phyloP scores from a whole-genome alignment of 2,329 filamentous ascomycete genomes.

The Botryotinia narcissicola region DNA sequence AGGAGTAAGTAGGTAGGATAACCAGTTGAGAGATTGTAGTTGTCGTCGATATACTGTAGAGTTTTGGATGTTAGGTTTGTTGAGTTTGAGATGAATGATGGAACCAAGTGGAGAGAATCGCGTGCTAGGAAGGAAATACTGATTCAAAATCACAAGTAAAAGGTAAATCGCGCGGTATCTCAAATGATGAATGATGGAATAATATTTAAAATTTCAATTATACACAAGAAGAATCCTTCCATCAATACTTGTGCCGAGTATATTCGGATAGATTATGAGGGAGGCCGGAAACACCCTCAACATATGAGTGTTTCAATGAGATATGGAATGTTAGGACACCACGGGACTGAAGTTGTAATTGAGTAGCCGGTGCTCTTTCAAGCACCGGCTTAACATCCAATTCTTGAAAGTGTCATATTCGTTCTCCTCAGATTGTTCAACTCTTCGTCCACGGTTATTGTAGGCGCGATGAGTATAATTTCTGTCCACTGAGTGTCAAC shows the following conservation, averaged over 20 bases:
- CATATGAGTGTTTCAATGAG: constrained; percentile 17
- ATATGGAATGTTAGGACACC: constrained; percentile 35
- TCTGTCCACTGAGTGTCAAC: constrained; percentile 50
- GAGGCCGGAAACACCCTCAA: constrained; percentile 27
- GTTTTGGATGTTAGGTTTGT: background rate
- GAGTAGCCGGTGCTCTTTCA: constrained; percentile 29
- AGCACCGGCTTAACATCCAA: constrained; percentile 37
- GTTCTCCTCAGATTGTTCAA: constrained; percentile 54
- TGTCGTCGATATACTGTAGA: background rate
- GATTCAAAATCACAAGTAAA: constrained; percentile 8
- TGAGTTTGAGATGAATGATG: background rate
- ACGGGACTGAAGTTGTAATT: constrained; percentile 37
- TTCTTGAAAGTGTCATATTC: constrained; percentile 41
- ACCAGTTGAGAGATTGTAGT: background rate
- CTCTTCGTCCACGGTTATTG: constrained; percentile 50
- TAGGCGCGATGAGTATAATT: constrained; percentile 57
- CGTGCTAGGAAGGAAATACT: background rate
- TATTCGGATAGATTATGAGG: constrained; percentile 18
- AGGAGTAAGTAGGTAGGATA: background rate
- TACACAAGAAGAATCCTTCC: background rate
- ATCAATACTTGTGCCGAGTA: background rate
- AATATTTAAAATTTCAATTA: background rate
- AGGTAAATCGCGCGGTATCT: background rate
- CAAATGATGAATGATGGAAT: background rate
- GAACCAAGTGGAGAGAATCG: background rate